These are phyloP conservation scores for Penicillium sp. DNA, from an alignment of 2,329 filamentous ascomycete species.

Conservation along the genomic window DNA sequence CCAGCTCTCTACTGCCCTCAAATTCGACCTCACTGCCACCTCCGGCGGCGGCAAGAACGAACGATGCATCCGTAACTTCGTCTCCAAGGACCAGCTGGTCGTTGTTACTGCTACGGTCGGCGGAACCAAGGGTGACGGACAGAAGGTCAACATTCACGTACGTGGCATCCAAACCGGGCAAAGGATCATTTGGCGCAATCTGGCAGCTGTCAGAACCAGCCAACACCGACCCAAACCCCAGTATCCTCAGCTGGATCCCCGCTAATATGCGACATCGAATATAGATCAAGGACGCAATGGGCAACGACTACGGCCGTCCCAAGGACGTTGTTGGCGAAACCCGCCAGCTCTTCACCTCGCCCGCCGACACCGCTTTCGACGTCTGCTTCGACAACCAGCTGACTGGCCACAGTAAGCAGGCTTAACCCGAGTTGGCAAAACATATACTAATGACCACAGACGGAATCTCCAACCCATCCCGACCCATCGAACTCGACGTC, in stretches of 20 bases:
- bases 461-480: conserved; percentile 54
- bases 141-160: conserved; percentile 93
- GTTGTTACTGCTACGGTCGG: conserved; percentile 89
- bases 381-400: conserved; percentile 93
- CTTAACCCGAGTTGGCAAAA: not conserved
- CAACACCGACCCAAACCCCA: not conserved
- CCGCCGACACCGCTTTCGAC: conserved; percentile 89
- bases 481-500: conserved; percentile 86
- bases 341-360: conserved; percentile 90
- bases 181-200: not conserved
- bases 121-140: conserved; percentile 87
- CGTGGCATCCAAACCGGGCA: conserved; percentile 11
- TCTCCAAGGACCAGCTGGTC: conserved; percentile 85
- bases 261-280: conserved; percentile 3
- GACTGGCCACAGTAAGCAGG: conserved; percentile 63
- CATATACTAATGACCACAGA: conserved; percentile 26
- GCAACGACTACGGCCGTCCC: conserved; percentile 92
- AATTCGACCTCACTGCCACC: conserved; percentile 83
- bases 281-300: conserved; percentile 91
- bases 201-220: not conserved
- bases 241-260: not conserved
- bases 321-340: conserved; percentile 91
- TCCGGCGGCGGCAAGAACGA: conserved; percentile 68
- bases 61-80: conserved; percentile 96
- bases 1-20: conserved; percentile 65